Base-by-base conservation (phyloP, 2,329 filamentous ascomycete species). In the Colletotrichum magnum region DNA sequence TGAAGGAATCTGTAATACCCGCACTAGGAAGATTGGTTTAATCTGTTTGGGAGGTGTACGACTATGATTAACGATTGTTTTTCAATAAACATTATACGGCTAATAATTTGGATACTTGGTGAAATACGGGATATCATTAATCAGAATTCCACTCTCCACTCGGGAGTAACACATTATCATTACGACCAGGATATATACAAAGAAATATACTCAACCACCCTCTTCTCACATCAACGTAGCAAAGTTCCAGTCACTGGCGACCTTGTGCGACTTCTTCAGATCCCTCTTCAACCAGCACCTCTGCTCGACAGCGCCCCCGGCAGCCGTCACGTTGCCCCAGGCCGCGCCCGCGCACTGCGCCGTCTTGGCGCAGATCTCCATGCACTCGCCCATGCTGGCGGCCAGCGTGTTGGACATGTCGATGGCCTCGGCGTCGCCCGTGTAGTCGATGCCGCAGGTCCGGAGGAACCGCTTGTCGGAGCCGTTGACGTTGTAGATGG, bases 391-490 rank as follows among this genome's bases (percentile, higher is more conserved):
- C 75, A 84, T 79, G 64, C 73, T 83, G 57, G 77, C 74, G 2
- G 81, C 82, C 66, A 75, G 76, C 24, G 82, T 77, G 54, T 75
- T 77, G 16, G 71, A 77, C 45, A 83, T 74, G 66, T 82, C 80
- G 16, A 73, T 73, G 32, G 81, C 80, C n/a, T 74, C 74, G 18
- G 70, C 73, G 2, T 66, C 68, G n/a, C 79, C 79, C 68, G 75
- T 79, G 73, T 83, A 85, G 74, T 87, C 84, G 63, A 85, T 73
- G 36, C 83, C 84, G 73, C 84, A 86, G 18, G 82, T 60, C 6
- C 82, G 83, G 24, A 81, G 71, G 76, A 86, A 87, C 9, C 68
- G 74, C 69, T 80, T 82, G 7, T 78, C 73, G 4, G 81, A 82
- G 9, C 79, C 78, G 1, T 82, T 79, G 1, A 84, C 82, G 26